Evolutionary conservation across 306 rosid genomes (phyloP).

Genomic region (Begonia fuchsioides): DNA sequence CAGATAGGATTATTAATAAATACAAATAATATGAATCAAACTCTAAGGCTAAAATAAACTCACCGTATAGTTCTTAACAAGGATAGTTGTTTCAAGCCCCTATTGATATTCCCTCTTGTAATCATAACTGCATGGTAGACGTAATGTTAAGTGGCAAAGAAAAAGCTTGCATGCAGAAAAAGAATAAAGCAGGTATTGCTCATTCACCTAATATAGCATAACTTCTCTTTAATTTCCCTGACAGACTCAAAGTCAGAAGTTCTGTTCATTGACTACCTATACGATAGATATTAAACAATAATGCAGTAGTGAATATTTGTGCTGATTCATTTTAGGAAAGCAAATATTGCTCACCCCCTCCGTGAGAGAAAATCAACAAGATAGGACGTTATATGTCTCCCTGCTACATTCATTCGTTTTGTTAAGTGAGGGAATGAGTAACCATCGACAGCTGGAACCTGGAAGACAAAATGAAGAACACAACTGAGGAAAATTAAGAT

Average conservation of each 20-base stretch:
- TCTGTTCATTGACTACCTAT: conserved; percentile 85
- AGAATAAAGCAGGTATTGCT: conserved; percentile 9
- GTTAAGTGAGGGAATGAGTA: conserved; percentile 97
- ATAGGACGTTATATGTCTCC: conserved; percentile 92
- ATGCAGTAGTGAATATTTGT: conserved; percentile 4
- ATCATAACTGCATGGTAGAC: conserved; percentile 57
- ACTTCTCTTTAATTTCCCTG: conserved; percentile 95
- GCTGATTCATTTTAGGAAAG: conserved; percentile 10
- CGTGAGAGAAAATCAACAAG: conserved; percentile 96
- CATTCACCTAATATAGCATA: conserved; percentile 79
- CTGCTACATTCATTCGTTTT: conserved; percentile 98
- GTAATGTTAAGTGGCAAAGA: conserved; percentile 9
- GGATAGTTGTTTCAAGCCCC: conserved; percentile 98
- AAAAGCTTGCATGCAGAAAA: conserved; percentile 7
- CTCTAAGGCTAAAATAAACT: conserved; percentile 13
- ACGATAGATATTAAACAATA: conserved; percentile 15
- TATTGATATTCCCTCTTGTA: conserved; percentile 97
- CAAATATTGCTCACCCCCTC: conserved; percentile 61
- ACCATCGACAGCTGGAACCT: conserved; percentile 99
- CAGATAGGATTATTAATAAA: too few relatives aligned
- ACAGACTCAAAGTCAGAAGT: conserved; percentile 96
- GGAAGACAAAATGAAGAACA: conserved; percentile 12
- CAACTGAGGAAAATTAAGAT: neutral
- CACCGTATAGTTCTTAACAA: conserved; percentile 88
- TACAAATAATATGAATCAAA: neutral